A percentile compares a stretch with the other conserved stretches of the same genome.
Evolutionary conservation across 2,329 filamentous ascomycete species (phyloP).

Genomic region (Cladophialophora exuberans): DNA sequence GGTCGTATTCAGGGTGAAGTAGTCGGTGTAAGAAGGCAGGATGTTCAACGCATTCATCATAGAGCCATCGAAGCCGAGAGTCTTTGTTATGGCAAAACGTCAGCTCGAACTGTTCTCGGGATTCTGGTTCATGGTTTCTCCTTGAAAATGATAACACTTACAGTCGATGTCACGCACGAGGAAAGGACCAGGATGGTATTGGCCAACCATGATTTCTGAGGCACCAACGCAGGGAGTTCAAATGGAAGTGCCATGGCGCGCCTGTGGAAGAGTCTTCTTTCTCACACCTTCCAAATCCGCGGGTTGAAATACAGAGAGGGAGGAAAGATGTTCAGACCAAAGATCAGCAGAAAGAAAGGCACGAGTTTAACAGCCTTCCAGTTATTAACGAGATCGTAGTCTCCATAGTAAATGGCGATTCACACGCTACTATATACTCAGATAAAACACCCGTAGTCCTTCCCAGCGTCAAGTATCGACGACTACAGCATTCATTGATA

Average conservation of each 20-base stretch:
- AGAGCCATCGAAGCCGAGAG: conserved; percentile 48
- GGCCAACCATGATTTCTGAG: conserved; percentile 12
- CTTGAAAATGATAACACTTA: conserved; percentile 18
- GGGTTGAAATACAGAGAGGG: no score
- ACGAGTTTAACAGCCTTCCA: no score
- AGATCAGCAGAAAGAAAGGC: no score
- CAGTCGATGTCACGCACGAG: conserved; percentile 27
- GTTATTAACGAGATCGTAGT: conserved; percentile 6
- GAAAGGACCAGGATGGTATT: conserved; percentile 21
- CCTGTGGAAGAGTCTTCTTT: no score
- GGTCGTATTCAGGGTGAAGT: conserved; percentile 58
- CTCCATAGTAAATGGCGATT: not conserved
- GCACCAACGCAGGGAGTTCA: conserved; percentile 21
- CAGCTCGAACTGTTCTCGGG: not conserved
- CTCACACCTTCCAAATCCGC: not conserved
- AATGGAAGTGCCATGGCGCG: conserved; percentile 14
- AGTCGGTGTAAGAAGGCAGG: conserved; percentile 58
- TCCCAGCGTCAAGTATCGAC: no score
- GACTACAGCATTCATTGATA: not conserved
- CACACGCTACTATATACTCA: no score
- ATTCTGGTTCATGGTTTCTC: no score
- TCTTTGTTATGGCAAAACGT: no score
- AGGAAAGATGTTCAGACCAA: no score
- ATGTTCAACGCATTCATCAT: conserved; percentile 64
- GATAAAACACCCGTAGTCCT: no score